A percentile compares a stretch with the other conserved stretches of the same genome.
phyloP scores from a whole-genome alignment of 306 rosid genomes.

The Glycine latifolia region DNA sequence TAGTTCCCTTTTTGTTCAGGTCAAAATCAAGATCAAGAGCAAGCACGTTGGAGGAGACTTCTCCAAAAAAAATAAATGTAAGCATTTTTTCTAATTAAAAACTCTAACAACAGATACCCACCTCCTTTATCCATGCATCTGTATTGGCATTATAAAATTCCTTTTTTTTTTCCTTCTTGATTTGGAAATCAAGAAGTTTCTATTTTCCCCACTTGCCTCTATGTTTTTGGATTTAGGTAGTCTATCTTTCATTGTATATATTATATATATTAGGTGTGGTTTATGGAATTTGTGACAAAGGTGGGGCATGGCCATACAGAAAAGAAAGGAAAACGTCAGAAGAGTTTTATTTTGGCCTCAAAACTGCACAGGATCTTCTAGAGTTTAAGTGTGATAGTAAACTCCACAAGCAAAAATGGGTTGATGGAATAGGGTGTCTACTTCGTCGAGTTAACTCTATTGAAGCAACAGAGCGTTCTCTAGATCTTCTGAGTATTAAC shows the following conservation, averaged over 20 bases:
- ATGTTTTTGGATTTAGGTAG: constrained; percentile 5
- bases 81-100: constrained; percentile 38
- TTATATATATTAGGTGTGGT: constrained; percentile 63
- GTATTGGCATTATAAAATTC: constrained; percentile 1
- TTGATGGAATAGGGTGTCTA: constrained; percentile 69
- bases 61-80: constrained; percentile 87
- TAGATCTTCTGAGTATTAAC: constrained; percentile 56
- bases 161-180: constrained; percentile 3
- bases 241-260: constrained; percentile 11
- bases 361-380: constrained; percentile 80
- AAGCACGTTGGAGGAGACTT: constrained; percentile 91
- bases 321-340: constrained; percentile 67
- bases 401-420: constrained; percentile 79
- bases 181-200: constrained; percentile 20
- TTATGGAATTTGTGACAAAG: constrained; percentile 81
- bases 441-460: constrained; percentile 62
- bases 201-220: not conserved
- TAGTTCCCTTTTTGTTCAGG: constrained; percentile 52
- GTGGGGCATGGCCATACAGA: constrained; percentile 80
- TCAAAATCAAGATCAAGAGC: constrained; percentile 71
- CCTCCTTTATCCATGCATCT: constrained; percentile 6
- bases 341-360: constrained; percentile 77
- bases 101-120: not conserved
- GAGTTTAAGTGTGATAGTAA: constrained; percentile 85
- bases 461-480: constrained; percentile 59